Base-by-base conservation (phyloP, 2,329 filamentous ascomycete genomes). In the Cercospora brassicicola region DNA sequence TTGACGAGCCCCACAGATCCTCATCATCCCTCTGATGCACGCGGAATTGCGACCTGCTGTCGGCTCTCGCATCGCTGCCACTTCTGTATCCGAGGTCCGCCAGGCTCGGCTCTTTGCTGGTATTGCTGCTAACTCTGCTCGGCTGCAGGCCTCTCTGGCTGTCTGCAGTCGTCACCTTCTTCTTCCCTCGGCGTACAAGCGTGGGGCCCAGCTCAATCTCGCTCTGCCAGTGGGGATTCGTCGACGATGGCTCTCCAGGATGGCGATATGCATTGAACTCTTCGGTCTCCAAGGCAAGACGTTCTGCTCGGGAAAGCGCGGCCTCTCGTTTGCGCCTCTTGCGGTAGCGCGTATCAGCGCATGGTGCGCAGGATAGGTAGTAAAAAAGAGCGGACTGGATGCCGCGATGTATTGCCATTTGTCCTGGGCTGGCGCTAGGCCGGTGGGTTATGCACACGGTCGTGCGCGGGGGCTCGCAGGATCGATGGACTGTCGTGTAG, bases 11-110 rank as follows among this genome's bases (percentile, higher is more conserved):
- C 91, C 92, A 96, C 5, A 96, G 84, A 71, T 91, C 89, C 80
- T 97, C 94, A 72, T 97, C 93, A 77, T 95, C 92, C 64, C 93
- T 85, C 78, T 97, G 92, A 78, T 96, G 94, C 69, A 90, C 87
- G 78, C 88, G 89, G 74, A 85, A 85, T 76, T 95, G 94, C 91
- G 91, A 93, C 59, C 89, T 89, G 65, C 79, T 79, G 67, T 81
- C 80, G 20, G 23, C 59, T 51, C 36, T 51, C 33, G 57, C 57
- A 26, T 72, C 70, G 48, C 75, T 75, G 42, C 75, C 76, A 51
- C 78, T 75, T 18, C 77, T 64, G 3, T 42, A 64, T 36, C 68
- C 64, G 11, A 76, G 51, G 42, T 75, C 72, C 26, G 71, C 65
- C 60, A 69, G 70, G 64, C 73, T 76, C 9, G 73, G 71, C 10